Percentiles rank a stretch among this genome's conserved stretches.
phyloP scores from a whole-genome alignment of 1,284 basidiomycete genomes.

The Marasmius tenuissimus region DNA sequence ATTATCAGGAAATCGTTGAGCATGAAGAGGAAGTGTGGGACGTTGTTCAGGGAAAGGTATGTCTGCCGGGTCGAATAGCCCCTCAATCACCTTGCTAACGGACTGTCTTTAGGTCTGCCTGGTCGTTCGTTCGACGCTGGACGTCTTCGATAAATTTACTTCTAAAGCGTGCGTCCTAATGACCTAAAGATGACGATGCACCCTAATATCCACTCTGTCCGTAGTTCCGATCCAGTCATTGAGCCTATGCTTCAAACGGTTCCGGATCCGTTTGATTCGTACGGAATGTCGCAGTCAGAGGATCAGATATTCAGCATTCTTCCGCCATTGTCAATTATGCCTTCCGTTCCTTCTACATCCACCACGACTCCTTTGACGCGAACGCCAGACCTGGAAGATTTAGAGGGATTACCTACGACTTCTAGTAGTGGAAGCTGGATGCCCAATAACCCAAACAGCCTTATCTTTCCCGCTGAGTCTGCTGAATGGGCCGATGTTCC shows the following conservation, averaged over 20 bases:
- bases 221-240: constrained; percentile 84
- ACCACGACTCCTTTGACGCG: constrained; percentile 48
- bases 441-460: constrained; percentile 28
- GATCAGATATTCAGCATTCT: constrained; percentile 93
- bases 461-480: constrained; percentile 41
- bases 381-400: constrained; percentile 40
- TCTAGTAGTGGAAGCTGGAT: constrained; percentile 21
- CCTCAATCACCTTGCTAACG: not conserved
- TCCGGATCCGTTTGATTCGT: constrained; percentile 92
- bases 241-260: constrained; percentile 88
- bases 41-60: constrained; percentile 79
- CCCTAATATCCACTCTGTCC: constrained; percentile 13
- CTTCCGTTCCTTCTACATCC: constrained; percentile 47
- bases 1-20: constrained; percentile 87
- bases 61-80: constrained; percentile 15
- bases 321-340: constrained; percentile 77
- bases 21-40: constrained; percentile 96
- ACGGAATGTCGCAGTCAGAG: constrained; percentile 84
- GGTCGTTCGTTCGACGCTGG: constrained; percentile 78
- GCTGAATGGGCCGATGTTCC: constrained; percentile 52
- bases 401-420: constrained; percentile 26
- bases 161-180: constrained; percentile 73
- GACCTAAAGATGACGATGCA: constrained; percentile 13
- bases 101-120: constrained; percentile 54
- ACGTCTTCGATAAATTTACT: constrained; percentile 80